Conservation (phyloP, 176 grass and related monocot genomes). For the Ensete glaucum region DNA sequence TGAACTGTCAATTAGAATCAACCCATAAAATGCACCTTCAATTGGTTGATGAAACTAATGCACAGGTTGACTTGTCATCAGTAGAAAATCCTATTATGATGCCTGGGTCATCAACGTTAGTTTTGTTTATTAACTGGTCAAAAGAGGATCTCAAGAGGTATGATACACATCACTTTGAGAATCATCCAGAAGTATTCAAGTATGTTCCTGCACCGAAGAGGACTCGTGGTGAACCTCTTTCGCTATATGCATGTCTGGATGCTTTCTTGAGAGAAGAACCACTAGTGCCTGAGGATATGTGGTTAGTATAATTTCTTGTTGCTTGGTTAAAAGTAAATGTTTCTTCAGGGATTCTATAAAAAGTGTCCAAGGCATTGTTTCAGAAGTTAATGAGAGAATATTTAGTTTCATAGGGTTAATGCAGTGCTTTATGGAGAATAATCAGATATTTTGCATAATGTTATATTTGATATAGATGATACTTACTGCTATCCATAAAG, state of each 20-base stretch:
- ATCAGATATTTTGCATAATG: background rate
- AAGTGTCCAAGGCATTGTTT: background rate
- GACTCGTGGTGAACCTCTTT: constrained; percentile 92
- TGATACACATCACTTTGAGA: constrained; percentile 52
- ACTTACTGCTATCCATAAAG: too few species aligned
- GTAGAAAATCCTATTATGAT: constrained; percentile 40
- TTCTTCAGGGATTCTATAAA: background rate
- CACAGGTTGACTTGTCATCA: constrained; percentile 43
- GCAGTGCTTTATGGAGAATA: background rate
- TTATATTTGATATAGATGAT: too few species aligned
- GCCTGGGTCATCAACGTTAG: constrained; percentile 37
- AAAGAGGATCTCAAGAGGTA: constrained; percentile 65
- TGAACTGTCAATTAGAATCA: background rate
- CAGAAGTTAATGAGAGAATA: background rate
- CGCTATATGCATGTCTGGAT: constrained; percentile 95
- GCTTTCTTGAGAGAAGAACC: constrained; percentile 97
- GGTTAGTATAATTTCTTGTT: constrained; percentile 45
- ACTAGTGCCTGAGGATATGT: constrained; percentile 96
- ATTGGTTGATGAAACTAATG: constrained; percentile 66
- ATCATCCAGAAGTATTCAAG: constrained; percentile 83
- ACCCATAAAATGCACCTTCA: constrained; percentile 32
- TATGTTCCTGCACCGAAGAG: constrained; percentile 85
- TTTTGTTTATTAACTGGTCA: constrained; percentile 80
- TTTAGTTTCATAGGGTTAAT: background rate
- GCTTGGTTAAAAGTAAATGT: background rate